These are phyloP conservation scores for Xanthoparmelia taractica DNA, from an alignment of 495 filamentous ascomycete species.

Conservation along the genomic window DNA sequence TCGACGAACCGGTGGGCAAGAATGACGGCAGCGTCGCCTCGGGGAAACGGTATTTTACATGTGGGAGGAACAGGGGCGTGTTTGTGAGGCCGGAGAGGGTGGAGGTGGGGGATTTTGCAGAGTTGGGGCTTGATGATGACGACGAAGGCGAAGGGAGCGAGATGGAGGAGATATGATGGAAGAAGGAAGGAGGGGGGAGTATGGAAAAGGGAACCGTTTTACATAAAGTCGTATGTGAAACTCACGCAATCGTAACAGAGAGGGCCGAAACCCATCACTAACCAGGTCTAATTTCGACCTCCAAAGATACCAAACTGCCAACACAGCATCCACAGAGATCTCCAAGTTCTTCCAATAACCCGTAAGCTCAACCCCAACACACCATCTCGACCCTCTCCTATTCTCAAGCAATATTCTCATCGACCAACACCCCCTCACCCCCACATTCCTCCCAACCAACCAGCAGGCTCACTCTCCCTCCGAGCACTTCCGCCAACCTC, in stretches of 20 bases:
- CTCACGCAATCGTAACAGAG: neutral
- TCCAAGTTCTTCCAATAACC: neutral
- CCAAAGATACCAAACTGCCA: too few relatives aligned
- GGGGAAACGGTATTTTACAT: constrained; percentile 70
- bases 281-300: too few relatives aligned
- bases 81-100: constrained; percentile 88
- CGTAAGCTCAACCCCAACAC: neutral
- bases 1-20: constrained; percentile 83
- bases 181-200: neutral
- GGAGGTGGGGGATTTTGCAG: constrained; percentile 79
- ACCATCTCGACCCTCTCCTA: neutral
- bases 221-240: neutral
- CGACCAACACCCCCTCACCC: too few relatives aligned
- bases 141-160: constrained; percentile 58
- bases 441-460: too few relatives aligned
- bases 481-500: too few relatives aligned
- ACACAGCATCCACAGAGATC: too few relatives aligned
- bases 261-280: neutral
- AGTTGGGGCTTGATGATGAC: constrained; percentile 45
- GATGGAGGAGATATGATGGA: constrained; percentile 72
- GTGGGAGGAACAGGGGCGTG: constrained; percentile 64
- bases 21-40: constrained; percentile 76
- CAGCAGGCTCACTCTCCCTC: too few relatives aligned
- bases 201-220: too few relatives aligned
- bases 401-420: too few relatives aligned